phyloP scores from a whole-genome alignment of 106 monocot genomes.

The Dioscorea alata region DNA sequence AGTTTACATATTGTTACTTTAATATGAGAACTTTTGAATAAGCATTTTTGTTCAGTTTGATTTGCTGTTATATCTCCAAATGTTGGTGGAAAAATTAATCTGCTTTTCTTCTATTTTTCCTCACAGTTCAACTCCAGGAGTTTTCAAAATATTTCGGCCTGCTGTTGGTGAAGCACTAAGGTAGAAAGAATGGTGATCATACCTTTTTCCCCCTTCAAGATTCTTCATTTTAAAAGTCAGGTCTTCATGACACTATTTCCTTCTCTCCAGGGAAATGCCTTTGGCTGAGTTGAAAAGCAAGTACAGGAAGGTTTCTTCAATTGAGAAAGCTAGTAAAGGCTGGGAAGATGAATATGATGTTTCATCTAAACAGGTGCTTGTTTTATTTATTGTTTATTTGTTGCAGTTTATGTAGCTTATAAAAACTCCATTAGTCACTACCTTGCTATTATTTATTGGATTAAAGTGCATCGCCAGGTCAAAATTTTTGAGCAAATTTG shows the following conservation, averaged over 20 bases:
- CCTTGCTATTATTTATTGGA: no score
- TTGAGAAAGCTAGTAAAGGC: constrained; percentile 71
- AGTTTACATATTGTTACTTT: no score
- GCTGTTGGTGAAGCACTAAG: constrained; percentile 86
- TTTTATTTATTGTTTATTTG: neutral
- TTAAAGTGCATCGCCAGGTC: no score
- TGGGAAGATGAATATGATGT: constrained; percentile 88
- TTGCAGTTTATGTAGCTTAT: no score
- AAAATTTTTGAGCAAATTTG: neutral
- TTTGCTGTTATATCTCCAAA: no score
- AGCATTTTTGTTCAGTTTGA: no score
- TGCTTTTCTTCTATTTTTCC: constrained; percentile 3
- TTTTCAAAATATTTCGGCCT: constrained; percentile 84
- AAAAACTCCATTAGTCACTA: no score
- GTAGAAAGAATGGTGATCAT: constrained; percentile 22
- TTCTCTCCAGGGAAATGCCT: constrained; percentile 78
- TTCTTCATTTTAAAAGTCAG: neutral
- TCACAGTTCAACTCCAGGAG: constrained; percentile 61
- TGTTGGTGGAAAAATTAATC: no score
- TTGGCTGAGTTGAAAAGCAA: constrained; percentile 74
- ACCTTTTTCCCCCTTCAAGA: neutral
- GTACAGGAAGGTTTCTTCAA: constrained; percentile 77
- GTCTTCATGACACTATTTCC: neutral
- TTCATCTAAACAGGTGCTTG: constrained; percentile 77
- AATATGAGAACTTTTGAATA: no score